Base-by-base conservation (phyloP, 2,329 filamentous ascomycete species). In the Coniella vitis region DNA sequence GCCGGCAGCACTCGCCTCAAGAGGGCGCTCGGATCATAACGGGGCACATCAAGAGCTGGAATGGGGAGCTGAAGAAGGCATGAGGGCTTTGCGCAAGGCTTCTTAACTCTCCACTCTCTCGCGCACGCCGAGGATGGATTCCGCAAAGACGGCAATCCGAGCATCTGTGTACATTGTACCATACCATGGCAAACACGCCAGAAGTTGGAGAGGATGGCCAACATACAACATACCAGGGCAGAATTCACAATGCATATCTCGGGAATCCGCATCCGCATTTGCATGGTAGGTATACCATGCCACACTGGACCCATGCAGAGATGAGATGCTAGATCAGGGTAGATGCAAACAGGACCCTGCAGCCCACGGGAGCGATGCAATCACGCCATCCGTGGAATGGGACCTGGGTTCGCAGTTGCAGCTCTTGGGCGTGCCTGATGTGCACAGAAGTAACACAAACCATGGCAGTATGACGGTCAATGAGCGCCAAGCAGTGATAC, bases 1-100 rank as follows among this genome's bases (percentile, higher is more conserved):
- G 93, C 16, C 77, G 93, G 54, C 93, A 98, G 69, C 90, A 97
- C 69, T 95, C 88, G 37, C 88, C 91, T 1, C 84, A 93, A 54
- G 80, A 88, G 60, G 93, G 84, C 1, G 87, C 90, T 7, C 83
- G 83, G 68, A 73, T 96, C 50, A 96, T 98, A 48, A 68, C 85
- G 52, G 84, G 86, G 54, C 93, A 98, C 67, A 85, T 97, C 64
- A 84, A 84, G 60, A 77, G 80, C 49, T 80, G 75, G 70, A 66
- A 62, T 10, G 14, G 25, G 7, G 16, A 29, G 31, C 12, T 4
- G 12, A 16, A 42, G 8, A 32, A 9, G 19, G 4, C 10, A 10
- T 9, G n/a, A 7, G n/a, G 25, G 16, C 13, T n/a, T 13, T 10
- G 39, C n/a, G 4, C 14, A 9, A 22, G 13, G n/a, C 13, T 16